These are phyloP conservation scores for Aaosphaeria arxii DNA, from an alignment of 2,329 filamentous ascomycete species.

Conservation along the genomic window DNA sequence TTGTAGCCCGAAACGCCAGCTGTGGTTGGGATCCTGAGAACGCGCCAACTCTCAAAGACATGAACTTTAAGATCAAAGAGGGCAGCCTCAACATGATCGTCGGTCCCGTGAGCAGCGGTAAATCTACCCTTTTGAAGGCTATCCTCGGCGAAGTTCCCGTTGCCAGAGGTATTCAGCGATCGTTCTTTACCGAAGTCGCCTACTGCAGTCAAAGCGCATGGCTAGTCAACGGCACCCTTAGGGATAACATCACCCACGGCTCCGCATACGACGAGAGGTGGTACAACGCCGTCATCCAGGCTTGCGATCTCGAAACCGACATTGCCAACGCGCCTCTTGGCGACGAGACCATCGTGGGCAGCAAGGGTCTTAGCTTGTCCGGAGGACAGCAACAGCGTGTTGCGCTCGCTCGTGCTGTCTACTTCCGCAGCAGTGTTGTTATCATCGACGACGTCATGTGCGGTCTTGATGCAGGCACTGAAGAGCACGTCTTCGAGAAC, in stretches of 20 bases:
- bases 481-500: constrained; percentile 43
- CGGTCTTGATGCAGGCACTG: constrained; percentile 46
- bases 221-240: constrained; percentile 22
- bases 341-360: constrained; percentile 44
- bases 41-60: constrained; percentile 4
- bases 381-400: constrained; percentile 50
- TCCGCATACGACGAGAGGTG: constrained; percentile 16
- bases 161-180: constrained; percentile 4
- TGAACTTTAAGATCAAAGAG: constrained; percentile 4
- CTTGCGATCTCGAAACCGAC: constrained; percentile 15
- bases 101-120: constrained; percentile 8
- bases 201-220: constrained; percentile 27
- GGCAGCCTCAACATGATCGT: constrained; percentile 4
- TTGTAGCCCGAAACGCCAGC: constrained; percentile 8
- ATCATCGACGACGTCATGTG: constrained; percentile 49
- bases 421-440: constrained; percentile 40
- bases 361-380: constrained; percentile 46
- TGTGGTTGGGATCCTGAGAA: constrained; percentile 10
- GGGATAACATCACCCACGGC: constrained; percentile 21
- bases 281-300: constrained; percentile 20
- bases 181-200: constrained; percentile 5
- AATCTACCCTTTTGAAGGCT: constrained; percentile 33
- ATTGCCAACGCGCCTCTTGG: constrained; percentile 6
- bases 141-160: constrained; percentile 9
- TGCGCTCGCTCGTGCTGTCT: constrained; percentile 49